Evolutionary conservation across 441 rosid genomes (phyloP).

Genomic region (Corymbia citriodora): DNA sequence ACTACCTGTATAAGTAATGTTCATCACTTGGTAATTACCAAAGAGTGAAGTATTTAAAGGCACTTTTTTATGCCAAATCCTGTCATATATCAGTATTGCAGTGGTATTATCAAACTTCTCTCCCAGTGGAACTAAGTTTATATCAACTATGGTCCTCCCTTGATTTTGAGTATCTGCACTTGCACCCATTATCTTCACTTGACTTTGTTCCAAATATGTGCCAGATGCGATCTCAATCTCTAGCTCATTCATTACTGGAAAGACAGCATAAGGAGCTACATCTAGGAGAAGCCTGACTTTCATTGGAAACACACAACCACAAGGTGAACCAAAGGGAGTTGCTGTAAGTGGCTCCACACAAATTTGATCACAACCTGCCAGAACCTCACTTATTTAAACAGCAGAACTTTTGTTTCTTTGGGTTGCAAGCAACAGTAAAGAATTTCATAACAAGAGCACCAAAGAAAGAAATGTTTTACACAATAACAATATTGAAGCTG

Average conservation of each 20-base stretch:
- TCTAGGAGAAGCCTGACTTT: conserved; percentile 78
- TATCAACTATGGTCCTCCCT: conserved; percentile 75
- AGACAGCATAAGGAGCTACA: conserved; percentile 78
- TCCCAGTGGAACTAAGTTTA: conserved; percentile 93
- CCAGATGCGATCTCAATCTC: conserved; percentile 95
- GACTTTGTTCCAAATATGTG: conserved; percentile 88
- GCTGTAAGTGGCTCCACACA: conserved; percentile 89
- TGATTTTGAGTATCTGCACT: conserved; percentile 86
- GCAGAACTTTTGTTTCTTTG: conserved; percentile 9
- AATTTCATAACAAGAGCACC: background rate
- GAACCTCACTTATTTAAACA: conserved; percentile 7
- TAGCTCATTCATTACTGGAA: conserved; percentile 81
- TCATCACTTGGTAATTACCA: conserved; percentile 70
- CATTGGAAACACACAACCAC: conserved; percentile 97
- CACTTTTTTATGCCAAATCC: conserved; percentile 67
- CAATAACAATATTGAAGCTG: background rate
- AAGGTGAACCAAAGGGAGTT: conserved; percentile 87
- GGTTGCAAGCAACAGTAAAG: background rate
- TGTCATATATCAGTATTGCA: conserved; percentile 68
- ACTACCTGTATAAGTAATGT: conserved; percentile 84
- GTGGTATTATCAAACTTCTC: conserved; percentile 98
- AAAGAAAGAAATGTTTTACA: background rate
- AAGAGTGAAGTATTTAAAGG: conserved; percentile 69
- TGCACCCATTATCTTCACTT: conserved; percentile 97
- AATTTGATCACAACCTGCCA: conserved; percentile 82